These are phyloP conservation scores for Artemisia annua DNA, from an alignment of 129 eudicot genomes.

Conservation along the genomic window DNA sequence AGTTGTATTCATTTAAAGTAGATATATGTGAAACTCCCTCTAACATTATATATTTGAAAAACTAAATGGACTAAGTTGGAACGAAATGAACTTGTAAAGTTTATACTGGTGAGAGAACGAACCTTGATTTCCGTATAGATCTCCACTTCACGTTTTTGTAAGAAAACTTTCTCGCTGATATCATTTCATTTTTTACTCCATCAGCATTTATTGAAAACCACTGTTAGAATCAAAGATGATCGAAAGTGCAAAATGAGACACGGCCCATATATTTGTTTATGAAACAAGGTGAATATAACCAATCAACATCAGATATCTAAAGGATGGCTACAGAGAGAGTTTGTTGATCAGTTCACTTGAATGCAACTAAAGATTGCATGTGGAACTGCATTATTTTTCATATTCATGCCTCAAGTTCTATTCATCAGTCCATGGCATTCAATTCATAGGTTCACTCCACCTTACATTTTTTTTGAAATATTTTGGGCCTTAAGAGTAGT, in stretches of 20 bases:
- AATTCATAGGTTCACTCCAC: too few relatives aligned
- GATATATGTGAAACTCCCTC: neutral
- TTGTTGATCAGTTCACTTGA: too few relatives aligned
- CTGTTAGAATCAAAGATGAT: conserved; percentile 13
- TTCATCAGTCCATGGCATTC: too few relatives aligned
- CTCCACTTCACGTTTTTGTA: conserved; percentile 32
- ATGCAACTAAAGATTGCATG: too few relatives aligned
- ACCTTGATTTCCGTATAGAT: conserved; percentile 31
- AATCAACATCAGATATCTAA: neutral
- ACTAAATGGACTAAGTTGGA: neutral
- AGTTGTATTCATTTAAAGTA: neutral
- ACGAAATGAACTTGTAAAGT: too few relatives aligned
- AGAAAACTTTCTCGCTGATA: conserved; percentile 27
- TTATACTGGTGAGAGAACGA: neutral
- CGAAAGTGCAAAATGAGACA: conserved; percentile 5
- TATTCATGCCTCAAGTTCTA: too few relatives aligned
- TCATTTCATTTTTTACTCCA: conserved; percentile 23
- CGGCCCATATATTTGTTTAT: neutral
- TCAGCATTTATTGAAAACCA: conserved; percentile 27
- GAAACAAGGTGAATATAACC: neutral
- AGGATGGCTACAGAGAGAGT: too few relatives aligned
- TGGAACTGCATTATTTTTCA: too few relatives aligned
- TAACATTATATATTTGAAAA: neutral
- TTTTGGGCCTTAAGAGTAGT: too few relatives aligned
- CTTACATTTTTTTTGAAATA: too few relatives aligned